phyloP scores from a whole-genome alignment of 2,329 filamentous ascomycete species.

The Thermothelomyces thermophilus region DNA sequence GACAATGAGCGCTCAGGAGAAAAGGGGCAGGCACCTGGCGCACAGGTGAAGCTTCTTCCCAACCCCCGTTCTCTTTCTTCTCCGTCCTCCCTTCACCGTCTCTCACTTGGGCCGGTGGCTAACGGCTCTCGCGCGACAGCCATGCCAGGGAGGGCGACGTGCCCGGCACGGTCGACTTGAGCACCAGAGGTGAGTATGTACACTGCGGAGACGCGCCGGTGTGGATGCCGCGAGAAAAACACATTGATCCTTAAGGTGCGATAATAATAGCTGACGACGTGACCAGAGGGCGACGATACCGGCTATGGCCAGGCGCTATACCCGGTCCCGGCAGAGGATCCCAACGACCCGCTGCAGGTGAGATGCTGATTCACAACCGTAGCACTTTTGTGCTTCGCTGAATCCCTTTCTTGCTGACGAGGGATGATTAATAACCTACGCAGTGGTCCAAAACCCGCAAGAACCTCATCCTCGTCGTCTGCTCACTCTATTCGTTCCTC shows the following conservation, averaged over 20 bases:
- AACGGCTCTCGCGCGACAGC: slow-evolving; percentile 2
- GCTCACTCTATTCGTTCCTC: slow-evolving; percentile 48
- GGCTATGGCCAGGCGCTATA: slow-evolving; percentile 54
- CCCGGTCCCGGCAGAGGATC: slow-evolving; percentile 54
- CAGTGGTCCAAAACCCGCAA: slow-evolving; percentile 50
- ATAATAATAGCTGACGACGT: neutral
- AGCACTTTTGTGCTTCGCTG: too few species aligned
- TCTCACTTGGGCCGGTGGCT: neutral
- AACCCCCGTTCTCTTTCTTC: neutral
- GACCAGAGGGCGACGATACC: slow-evolving; percentile 50
- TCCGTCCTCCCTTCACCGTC: too few species aligned
- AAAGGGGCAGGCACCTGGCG: slow-evolving; percentile 1
- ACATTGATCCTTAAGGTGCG: too few species aligned
- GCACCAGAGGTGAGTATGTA: slow-evolving; percentile 4
- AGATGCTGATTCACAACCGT: neutral
- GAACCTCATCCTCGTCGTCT: slow-evolving; percentile 46
- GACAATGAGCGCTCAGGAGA: neutral
- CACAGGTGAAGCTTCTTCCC: slow-evolving; percentile 3
- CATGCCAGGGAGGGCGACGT: slow-evolving; percentile 21
- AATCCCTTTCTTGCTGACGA: too few species aligned
- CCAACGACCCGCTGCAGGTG: slow-evolving; percentile 53
- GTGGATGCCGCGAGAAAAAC: too few species aligned
- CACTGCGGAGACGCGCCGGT: too few species aligned
- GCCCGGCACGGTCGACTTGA: slow-evolving; percentile 20
- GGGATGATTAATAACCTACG: too few species aligned